phyloP scores from a whole-genome alignment of 2,329 filamentous ascomycete species.

The Talaromyces sp. region DNA sequence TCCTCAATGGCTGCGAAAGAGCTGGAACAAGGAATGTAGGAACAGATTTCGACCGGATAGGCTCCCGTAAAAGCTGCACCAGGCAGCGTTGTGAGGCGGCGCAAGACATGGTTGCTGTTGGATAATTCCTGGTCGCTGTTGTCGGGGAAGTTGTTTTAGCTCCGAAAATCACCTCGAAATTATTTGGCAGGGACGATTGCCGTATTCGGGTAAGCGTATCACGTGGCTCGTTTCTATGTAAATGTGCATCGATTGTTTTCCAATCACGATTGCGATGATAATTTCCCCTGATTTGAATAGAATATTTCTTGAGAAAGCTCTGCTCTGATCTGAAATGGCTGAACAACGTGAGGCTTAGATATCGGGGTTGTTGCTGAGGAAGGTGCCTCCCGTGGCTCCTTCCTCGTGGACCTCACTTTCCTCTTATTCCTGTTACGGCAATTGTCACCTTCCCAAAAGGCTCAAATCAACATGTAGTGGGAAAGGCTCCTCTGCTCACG shows the following conservation, averaged over 20 bases:
- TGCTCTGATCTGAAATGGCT: too few relatives aligned
- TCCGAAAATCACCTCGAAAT: constrained; percentile 27
- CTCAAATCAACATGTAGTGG: neutral
- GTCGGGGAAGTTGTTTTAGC: constrained; percentile 20
- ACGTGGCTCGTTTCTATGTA: neutral
- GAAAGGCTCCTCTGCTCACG: neutral
- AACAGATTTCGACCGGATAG: constrained; percentile 50
- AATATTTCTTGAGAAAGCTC: neutral
- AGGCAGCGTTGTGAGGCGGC: constrained; percentile 55
- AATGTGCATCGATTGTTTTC: too few relatives aligned
- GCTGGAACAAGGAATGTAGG: constrained; percentile 70
- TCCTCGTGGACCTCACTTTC: constrained; percentile 10
- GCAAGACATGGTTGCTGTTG: constrained; percentile 45
- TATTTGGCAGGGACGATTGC: constrained; percentile 26
- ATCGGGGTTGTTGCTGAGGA: neutral
- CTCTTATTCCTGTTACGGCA: neutral
- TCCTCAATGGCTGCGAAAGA: constrained; percentile 47
- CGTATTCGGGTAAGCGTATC: constrained; percentile 6
- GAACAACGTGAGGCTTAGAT: neutral
- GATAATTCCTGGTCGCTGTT: constrained; percentile 20
- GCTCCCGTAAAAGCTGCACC: constrained; percentile 50
- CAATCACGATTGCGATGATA: neutral
- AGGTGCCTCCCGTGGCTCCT: constrained; percentile 7
- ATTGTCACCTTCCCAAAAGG: neutral
- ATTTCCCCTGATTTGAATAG: too few relatives aligned